Percentiles rank a stretch among this genome's conserved stretches.
These are phyloP conservation scores for Exophiala viscosa DNA, from an alignment of 2,329 filamentous ascomycete species.

Conservation along the genomic window DNA sequence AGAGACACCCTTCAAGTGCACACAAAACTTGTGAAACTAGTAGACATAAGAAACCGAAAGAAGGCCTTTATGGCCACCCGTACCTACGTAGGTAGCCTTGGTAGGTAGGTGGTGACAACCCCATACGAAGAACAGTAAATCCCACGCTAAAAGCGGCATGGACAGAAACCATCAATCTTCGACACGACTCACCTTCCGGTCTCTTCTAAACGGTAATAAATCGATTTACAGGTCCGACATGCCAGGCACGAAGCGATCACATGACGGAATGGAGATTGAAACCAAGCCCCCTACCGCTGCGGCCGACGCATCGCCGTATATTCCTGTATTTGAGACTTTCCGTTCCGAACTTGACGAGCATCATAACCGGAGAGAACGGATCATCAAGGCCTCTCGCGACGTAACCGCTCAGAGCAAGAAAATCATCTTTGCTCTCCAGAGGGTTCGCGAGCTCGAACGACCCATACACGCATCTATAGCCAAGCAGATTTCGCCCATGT, in stretches of 20 bases:
- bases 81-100: too few relatives aligned
- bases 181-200: background rate
- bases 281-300: conserved; percentile 2
- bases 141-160: background rate
- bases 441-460: conserved; percentile 44
- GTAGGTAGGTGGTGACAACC: too few relatives aligned
- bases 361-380: conserved; percentile 83
- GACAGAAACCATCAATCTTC: background rate
- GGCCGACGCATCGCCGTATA: conserved; percentile 41
- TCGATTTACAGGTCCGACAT: conserved; percentile 9
- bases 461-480: conserved; percentile 64
- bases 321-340: conserved; percentile 78
- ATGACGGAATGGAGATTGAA: conserved; percentile 20
- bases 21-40: too few relatives aligned
- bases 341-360: conserved; percentile 88
- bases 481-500: conserved; percentile 66
- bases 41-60: too few relatives aligned
- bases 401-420: conserved; percentile 95
- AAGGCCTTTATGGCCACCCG: too few relatives aligned
- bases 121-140: background rate
- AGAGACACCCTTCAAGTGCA: too few relatives aligned
- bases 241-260: conserved; percentile 27
- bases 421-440: conserved; percentile 84
- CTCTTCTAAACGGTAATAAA: background rate
- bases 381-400: conserved; percentile 87